Evolutionary conservation across 805 yeast species (phyloP), one percentile per base, ranked within the genome.

Genomic region (Debaryomyces prosopidis): DNA sequence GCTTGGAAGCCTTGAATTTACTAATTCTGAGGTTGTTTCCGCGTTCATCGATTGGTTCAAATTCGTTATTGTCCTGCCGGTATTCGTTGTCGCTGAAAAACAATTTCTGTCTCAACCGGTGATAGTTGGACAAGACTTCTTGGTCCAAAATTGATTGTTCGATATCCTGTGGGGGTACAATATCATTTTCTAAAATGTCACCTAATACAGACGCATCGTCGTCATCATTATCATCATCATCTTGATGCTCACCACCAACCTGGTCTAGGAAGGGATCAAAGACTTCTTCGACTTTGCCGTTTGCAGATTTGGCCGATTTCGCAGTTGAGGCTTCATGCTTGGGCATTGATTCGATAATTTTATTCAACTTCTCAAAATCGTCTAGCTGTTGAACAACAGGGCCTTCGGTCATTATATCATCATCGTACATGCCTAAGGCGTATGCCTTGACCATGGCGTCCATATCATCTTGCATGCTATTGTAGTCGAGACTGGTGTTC

Each of bases 21-120:
- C 95, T 87, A 1, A 79, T 67, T 47, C 73, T 82, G 6, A 78
- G 59, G 0, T 82, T 82, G 44, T 80, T 76, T 0, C 89, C 89
- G 32, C 65, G 55, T 44, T 80, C 85, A 52, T 86, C 89, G 5
- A 86, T 66, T 0, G 89, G 89, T 55, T 86, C 95, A 15, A 80
- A 54, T 45, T 82, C 91, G 1, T 79, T 79, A 30, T 75, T 69
- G 35, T 65, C 65, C 7, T 27, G 9, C n/a, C 11, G 11, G n/a
- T 27, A n/a, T 2, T 11, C 11, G 14, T 17, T 27, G n/a, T 27
- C 27, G 4, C n/a, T n/a, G 36, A 59, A 56, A 28, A 79, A 62
- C 51, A 87, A 69, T 47, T 71, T 73, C 42, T 79, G 78, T 39
- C 86, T 71, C 48, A 85, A 56, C 36, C 72, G 67, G 23, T 81